Evolutionary conservation across 139 green algal genomes (phyloP).

Genomic region (Coelastrella sp.): DNA sequence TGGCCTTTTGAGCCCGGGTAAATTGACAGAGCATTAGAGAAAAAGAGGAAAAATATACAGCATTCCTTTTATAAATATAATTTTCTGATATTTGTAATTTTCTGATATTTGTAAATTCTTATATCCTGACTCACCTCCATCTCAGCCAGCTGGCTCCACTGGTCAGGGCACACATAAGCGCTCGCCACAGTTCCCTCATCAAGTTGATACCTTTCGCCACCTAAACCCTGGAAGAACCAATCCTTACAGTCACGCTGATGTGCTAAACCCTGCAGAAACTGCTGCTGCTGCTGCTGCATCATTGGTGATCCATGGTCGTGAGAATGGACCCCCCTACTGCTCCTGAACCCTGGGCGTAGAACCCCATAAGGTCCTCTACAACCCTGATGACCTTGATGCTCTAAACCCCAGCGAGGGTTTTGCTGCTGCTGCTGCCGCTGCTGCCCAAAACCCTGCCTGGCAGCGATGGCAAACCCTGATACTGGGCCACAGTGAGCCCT

Average conservation of each 20-base stretch:
- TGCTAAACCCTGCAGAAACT: not conserved
- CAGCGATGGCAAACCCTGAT: not conserved
- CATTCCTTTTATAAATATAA: too few species aligned
- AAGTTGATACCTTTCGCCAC: not conserved
- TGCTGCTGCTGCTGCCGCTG: slow-evolving; percentile 19
- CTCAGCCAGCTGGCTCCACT: slow-evolving; percentile 14
- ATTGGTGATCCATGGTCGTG: not conserved
- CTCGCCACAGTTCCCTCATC: not conserved
- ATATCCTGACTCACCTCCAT: slow-evolving; percentile 2
- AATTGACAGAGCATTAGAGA: too few species aligned
- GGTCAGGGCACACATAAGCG: slow-evolving; percentile 5
- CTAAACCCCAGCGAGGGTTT: not conserved
- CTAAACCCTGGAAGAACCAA: slow-evolving; percentile 27
- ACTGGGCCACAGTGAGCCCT: not conserved
- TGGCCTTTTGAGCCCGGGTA: too few species aligned
- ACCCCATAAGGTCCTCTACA: too few species aligned
- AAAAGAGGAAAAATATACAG: too few species aligned
- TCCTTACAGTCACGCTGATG: not conserved
- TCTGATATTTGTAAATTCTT: not conserved
- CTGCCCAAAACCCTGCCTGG: not conserved
- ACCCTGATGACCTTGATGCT: not conserved
- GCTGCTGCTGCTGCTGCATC: not conserved
- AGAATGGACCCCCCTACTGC: not conserved
- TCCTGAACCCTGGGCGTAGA: not conserved
- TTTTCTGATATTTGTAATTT: not conserved